Evolutionary conservation across 352 stramenopile species (phyloP).

Genomic region (Globisporangium ultimum): DNA sequence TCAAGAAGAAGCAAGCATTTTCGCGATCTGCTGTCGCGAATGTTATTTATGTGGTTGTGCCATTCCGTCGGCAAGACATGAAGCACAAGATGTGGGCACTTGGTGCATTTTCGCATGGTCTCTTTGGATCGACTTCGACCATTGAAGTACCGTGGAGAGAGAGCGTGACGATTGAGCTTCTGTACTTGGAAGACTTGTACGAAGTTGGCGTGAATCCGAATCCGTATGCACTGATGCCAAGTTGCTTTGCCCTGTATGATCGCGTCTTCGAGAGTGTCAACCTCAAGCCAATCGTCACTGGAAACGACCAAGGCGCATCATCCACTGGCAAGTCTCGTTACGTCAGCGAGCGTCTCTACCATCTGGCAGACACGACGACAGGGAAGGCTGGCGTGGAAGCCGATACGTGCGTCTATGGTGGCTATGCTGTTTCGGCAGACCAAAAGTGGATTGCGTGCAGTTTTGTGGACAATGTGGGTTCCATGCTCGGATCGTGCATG

Average conservation of each 20-base stretch:
- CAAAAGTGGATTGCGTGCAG: slow-evolving; percentile 55
- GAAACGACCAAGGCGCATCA: slow-evolving; percentile 1
- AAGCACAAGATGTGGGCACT: slow-evolving; percentile 74
- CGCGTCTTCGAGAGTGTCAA: slow-evolving; percentile 57
- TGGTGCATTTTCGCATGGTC: slow-evolving; percentile 53
- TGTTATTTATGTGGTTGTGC: slow-evolving; percentile 70
- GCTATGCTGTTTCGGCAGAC: slow-evolving; percentile 53
- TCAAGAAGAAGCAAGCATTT: slow-evolving; percentile 63
- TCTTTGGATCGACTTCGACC: slow-evolving; percentile 34
- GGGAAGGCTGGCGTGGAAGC: slow-evolving; percentile 8
- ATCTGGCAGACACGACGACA: slow-evolving; percentile 27
- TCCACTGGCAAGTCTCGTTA: slow-evolving; percentile 24
- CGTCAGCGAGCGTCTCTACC: slow-evolving; percentile 62
- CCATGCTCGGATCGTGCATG: slow-evolving; percentile 52
- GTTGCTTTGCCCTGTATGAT: slow-evolving; percentile 64
- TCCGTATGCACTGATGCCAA: slow-evolving; percentile 51
- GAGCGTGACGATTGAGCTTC: slow-evolving; percentile 65
- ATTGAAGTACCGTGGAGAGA: slow-evolving; percentile 30
- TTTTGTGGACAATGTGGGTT: slow-evolving; percentile 55
- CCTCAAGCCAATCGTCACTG: slow-evolving; percentile 31
- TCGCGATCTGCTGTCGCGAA: slow-evolving; percentile 55
- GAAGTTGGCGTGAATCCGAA: slow-evolving; percentile 59
- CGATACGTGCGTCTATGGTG: slow-evolving; percentile 39
- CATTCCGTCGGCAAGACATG: slow-evolving; percentile 56
- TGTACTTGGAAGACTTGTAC: slow-evolving; percentile 74